phyloP scores from a whole-genome alignment of 2,329 filamentous ascomycete species.

The Xylaria polymorpha region DNA sequence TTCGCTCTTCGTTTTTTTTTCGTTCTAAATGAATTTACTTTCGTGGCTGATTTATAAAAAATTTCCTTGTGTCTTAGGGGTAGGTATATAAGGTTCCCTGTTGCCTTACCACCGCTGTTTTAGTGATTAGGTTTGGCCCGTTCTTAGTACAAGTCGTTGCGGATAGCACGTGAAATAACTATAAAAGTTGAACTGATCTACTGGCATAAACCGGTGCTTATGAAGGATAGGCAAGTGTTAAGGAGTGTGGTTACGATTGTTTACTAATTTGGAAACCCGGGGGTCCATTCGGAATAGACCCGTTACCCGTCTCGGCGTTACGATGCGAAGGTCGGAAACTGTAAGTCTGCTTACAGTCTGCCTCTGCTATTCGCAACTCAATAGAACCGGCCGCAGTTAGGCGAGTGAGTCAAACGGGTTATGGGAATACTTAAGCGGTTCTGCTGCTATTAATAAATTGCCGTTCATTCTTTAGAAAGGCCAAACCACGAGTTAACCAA shows the following conservation, averaged over 20 bases:
- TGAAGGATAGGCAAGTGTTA: not conserved
- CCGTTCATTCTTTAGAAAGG: not conserved
- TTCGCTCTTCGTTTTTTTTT: not conserved
- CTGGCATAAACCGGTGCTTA: not conserved
- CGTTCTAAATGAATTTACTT: not conserved
- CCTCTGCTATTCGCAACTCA: not conserved
- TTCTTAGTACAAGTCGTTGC: not conserved
- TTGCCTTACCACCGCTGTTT: not conserved
- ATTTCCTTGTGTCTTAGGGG: no score
- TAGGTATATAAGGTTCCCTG: not conserved
- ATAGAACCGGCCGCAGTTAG: not conserved
- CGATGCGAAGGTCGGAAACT: not conserved
- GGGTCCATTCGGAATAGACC: slow-evolving; percentile 3
- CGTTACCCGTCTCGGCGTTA: slow-evolving; percentile 17
- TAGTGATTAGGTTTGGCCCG: not conserved
- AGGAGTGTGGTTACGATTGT: not conserved
- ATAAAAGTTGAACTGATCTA: not conserved
- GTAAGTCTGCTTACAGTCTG: not conserved
- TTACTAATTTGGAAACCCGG: slow-evolving; percentile 2
- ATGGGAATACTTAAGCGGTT: not conserved
- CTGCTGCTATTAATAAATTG: not conserved
- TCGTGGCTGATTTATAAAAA: no score
- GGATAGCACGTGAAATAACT: slow-evolving; percentile 1
- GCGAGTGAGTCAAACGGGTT: slow-evolving; percentile 1
- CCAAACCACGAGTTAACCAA: not conserved